Conservation (phyloP, 352 stramenopile genomes). For the Aphanomyces cochlioides region DNA sequence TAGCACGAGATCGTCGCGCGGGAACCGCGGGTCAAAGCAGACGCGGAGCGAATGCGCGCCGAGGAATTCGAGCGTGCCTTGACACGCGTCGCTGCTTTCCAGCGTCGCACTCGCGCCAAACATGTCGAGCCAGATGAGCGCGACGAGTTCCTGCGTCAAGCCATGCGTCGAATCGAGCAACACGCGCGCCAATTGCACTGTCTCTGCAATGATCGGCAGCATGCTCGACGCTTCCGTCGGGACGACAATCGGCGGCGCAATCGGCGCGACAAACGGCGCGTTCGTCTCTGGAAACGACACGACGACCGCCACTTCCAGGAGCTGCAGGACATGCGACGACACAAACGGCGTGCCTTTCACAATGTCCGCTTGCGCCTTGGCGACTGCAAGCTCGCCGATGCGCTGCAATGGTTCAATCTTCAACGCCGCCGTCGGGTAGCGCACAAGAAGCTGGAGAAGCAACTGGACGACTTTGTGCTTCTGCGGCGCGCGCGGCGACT, state of each 20-base stretch:
- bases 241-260: constrained; percentile 20
- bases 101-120: neutral
- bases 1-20: neutral
- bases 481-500: constrained; percentile 71
- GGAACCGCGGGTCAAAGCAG: constrained; percentile 13
- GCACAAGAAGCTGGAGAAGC: constrained; percentile 69
- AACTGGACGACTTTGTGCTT: constrained; percentile 73
- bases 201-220: constrained; percentile 18
- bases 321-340: constrained; percentile 65
- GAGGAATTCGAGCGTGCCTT: neutral
- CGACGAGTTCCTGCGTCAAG: constrained; percentile 13
- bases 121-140: constrained; percentile 17
- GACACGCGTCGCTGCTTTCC: neutral
- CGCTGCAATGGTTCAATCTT: constrained; percentile 59
- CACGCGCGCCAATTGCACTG: neutral
- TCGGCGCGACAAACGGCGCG: constrained; percentile 10
- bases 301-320: constrained; percentile 73
- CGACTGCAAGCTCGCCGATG: constrained; percentile 56
- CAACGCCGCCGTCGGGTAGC: constrained; percentile 46
- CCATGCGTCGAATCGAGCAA: neutral
- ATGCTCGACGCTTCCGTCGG: constrained; percentile 10
- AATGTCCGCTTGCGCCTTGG: constrained; percentile 54
- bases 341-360: constrained; percentile 63
- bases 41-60: constrained; percentile 23
- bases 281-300: constrained; percentile 4